phyloP scores from a whole-genome alignment of 2,329 filamentous ascomycete species.

The Leptographium flavum region DNA sequence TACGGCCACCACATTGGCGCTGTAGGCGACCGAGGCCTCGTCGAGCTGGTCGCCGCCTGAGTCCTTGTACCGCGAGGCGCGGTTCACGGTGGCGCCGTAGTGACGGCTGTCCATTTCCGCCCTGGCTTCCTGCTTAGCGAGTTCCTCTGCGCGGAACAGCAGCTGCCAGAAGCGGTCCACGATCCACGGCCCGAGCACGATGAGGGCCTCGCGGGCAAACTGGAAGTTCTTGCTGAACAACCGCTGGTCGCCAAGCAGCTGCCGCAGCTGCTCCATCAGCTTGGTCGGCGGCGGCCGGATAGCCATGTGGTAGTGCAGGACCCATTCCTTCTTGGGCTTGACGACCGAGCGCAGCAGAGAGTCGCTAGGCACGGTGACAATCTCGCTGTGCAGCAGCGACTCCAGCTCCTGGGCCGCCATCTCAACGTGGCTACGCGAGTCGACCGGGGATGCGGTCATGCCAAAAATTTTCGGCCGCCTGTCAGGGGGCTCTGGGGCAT shows the following conservation, averaged over 20 bases:
- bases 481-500: constrained; percentile 33
- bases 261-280: constrained; percentile 44
- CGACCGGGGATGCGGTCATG: constrained; percentile 93
- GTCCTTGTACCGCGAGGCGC: too few relatives aligned
- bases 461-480: constrained; percentile 69
- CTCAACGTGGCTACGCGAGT: constrained; percentile 61
- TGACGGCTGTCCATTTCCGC: constrained; percentile 20
- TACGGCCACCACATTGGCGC: constrained; percentile 32
- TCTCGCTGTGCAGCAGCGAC: constrained; percentile 61
- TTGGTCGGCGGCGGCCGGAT: constrained; percentile 43
- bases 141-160: constrained; percentile 47
- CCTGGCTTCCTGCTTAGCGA: constrained; percentile 44
- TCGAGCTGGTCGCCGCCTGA: not conserved
- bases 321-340: constrained; percentile 43
- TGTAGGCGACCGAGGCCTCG: constrained; percentile 1
- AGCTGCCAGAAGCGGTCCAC: constrained; percentile 70
- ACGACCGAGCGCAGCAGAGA: constrained; percentile 42
- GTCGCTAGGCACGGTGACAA: constrained; percentile 54
- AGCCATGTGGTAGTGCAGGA: constrained; percentile 37
- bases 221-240: constrained; percentile 42
- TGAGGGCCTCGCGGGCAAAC: constrained; percentile 44
- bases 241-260: constrained; percentile 23
- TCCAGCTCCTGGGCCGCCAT: constrained; percentile 63
- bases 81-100: constrained; percentile 3
- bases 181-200: constrained; percentile 68